phyloP scores from a whole-genome alignment of 768 basidiomycete species.

The Lactarius sp. region DNA sequence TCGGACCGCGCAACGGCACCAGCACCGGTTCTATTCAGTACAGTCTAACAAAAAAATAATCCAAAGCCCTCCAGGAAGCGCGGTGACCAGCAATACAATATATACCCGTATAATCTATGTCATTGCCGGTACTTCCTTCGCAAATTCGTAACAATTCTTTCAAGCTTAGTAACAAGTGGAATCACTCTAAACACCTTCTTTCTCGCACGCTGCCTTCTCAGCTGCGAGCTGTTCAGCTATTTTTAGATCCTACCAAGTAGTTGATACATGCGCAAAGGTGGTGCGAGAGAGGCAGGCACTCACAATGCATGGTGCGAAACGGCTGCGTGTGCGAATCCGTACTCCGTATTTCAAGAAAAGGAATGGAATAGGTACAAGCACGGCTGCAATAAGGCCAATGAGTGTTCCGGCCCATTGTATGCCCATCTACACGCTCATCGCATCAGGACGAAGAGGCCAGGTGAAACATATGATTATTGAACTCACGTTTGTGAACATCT shows the following conservation, averaged over 20 bases:
- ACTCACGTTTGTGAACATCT: slow-evolving; percentile 47
- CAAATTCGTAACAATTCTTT: too few species aligned
- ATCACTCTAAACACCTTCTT: not conserved
- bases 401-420: slow-evolving; percentile 34
- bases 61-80: too few species aligned
- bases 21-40: too few species aligned
- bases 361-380: slow-evolving; percentile 36
- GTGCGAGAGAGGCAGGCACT: not conserved
- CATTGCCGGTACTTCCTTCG: too few species aligned
- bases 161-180: not conserved
- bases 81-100: too few species aligned
- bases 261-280: not conserved
- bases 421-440: slow-evolving; percentile 2
- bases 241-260: slow-evolving; percentile 11
- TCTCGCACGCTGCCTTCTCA: not conserved
- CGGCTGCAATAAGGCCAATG: slow-evolving; percentile 34
- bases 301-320: slow-evolving; percentile 16
- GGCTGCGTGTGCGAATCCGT: slow-evolving; percentile 12
- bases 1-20: too few species aligned
- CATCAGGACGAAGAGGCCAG: not conserved
- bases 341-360: slow-evolving; percentile 35
- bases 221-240: slow-evolving; percentile 14
- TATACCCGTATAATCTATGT: too few species aligned
- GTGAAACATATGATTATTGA: slow-evolving; percentile 29
- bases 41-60: too few species aligned